Base-by-base conservation (phyloP, 257 asterid genomes). In the Nemophila menziesii region DNA sequence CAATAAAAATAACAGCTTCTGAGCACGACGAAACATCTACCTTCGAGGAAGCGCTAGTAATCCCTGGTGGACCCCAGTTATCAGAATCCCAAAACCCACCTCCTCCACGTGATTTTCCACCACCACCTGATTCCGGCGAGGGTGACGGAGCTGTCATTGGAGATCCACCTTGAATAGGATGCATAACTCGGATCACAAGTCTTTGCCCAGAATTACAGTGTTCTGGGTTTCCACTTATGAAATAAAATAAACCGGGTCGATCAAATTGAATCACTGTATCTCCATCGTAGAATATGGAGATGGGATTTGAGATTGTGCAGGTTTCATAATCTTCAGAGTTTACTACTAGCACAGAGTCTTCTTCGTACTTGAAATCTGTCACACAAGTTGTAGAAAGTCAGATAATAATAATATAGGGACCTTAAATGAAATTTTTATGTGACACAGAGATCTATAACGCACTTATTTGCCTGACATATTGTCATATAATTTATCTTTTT, bases 311-410 rank as follows among this genome's bases (percentile, higher is more conserved):
- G 0, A 72, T 38, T 58, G 57, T 65, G 68, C 94, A 86, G 11
- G 49, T 52, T 7, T 43, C 2, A 58, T 81, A 78, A 22, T 72
- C 82, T 16, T 65, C 74, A 0, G 58, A 22, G 58, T 20, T 64
- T 56, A 81, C 94, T 56, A 57, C 76, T 58, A 73, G 51, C 34
- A 85, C 79, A 0, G 96, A 78, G 57, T 86, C 94, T 9, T 46
- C 60, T 5, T 36, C 42, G 49, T 86, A 86, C 76, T 65, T 76
- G 66, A 86, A 85, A 51, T 68, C 93, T 78, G 12, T 3, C 42
- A 37, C 22, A 20, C 44, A 34, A 24, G 33, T 24, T 4, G 4
- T 4, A 24, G 33, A 4, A 24, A 24, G 4, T 9, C 4, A 24
- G 33, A 24, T 4, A 9, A 4, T 4, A 24, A 24, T 24, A 24